Percentiles rank a stretch among this genome's conserved stretches.
Evolutionary conservation across 805 yeast genomes (phyloP).

Genomic region (Yarrowia keelungensis): DNA sequence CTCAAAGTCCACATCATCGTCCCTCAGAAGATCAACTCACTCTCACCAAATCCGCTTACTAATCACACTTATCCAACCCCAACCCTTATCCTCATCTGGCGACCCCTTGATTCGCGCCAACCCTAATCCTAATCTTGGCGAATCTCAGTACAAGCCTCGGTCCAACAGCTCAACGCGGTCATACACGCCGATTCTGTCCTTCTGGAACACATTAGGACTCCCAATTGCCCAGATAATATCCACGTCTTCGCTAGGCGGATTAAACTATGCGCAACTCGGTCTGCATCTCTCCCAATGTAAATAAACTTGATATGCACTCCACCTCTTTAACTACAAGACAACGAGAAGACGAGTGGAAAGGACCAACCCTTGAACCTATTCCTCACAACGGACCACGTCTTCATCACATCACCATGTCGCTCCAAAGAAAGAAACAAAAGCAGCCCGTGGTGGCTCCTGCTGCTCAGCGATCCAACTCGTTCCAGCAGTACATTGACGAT

Average conservation of each 20-base stretch:
- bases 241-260: neutral
- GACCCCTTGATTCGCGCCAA: slow-evolving; percentile 10
- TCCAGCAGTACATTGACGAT: slow-evolving; percentile 15
- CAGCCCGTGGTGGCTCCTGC: slow-evolving; percentile 15
- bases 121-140: slow-evolving; percentile 7
- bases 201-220: neutral
- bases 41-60: too few species aligned
- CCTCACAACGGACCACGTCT: neutral
- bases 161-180: neutral
- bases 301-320: slow-evolving; percentile 19
- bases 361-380: too few species aligned
- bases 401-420: slow-evolving; percentile 8
- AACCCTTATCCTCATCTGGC: neutral
- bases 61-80: neutral
- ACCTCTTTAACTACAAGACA: slow-evolving; percentile 3
- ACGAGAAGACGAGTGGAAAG: neutral
- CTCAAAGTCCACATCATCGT: too few species aligned
- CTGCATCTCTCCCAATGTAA: slow-evolving; percentile 11
- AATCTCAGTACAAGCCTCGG: too few species aligned
- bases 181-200: neutral
- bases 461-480: slow-evolving; percentile 12
- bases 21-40: too few species aligned
- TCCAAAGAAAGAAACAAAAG: slow-evolving; percentile 26
- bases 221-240: neutral
- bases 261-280: slow-evolving; percentile 4